These are phyloP conservation scores for Stromatinia cepivora DNA, from an alignment of 2,329 filamentous ascomycete species.

Conservation along the genomic window DNA sequence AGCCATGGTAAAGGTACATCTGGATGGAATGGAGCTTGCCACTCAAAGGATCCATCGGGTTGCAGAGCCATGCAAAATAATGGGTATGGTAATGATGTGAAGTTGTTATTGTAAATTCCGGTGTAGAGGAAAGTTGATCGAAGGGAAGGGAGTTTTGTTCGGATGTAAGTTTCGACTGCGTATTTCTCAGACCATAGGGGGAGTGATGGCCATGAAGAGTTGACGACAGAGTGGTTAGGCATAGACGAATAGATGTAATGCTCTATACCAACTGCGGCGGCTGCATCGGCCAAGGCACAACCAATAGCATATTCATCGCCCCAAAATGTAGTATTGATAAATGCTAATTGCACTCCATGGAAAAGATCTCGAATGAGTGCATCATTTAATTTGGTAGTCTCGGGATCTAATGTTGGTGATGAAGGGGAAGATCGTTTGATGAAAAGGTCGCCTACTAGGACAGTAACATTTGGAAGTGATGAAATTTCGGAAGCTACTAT, in stretches of 20 bases:
- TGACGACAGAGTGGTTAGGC: slow-evolving; percentile 87
- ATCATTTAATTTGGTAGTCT: slow-evolving; percentile 71
- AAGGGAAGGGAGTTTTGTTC: slow-evolving; percentile 59
- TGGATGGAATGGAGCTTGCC: slow-evolving; percentile 92
- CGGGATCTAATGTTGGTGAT: slow-evolving; percentile 60
- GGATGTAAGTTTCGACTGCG: slow-evolving; percentile 86
- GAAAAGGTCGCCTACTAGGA: slow-evolving; percentile 65
- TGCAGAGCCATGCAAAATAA: slow-evolving; percentile 94
- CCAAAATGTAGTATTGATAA: slow-evolving; percentile 97
- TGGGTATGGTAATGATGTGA: slow-evolving; percentile 88
- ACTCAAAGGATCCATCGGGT: slow-evolving; percentile 80
- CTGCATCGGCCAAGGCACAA: slow-evolving; percentile 82
- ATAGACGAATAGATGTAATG: slow-evolving; percentile 97
- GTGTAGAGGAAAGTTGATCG: slow-evolving; percentile 92
- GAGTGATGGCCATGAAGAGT: slow-evolving; percentile 67
- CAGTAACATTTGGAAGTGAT: slow-evolving; percentile 72
- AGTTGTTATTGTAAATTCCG: slow-evolving; percentile 99
- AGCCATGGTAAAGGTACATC: slow-evolving; percentile 90
- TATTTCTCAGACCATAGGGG: slow-evolving; percentile 94
- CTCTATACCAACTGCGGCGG: slow-evolving; percentile 78
- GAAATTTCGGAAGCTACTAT: slow-evolving; percentile 86
- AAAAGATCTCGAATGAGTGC: slow-evolving; percentile 77
- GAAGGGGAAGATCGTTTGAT: slow-evolving; percentile 36
- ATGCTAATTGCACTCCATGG: slow-evolving; percentile 80
- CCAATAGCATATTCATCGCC: slow-evolving; percentile 92